phyloP scores from a whole-genome alignment of 2,329 filamentous ascomycete genomes.

The Phyllosticta citribraziliensis region DNA sequence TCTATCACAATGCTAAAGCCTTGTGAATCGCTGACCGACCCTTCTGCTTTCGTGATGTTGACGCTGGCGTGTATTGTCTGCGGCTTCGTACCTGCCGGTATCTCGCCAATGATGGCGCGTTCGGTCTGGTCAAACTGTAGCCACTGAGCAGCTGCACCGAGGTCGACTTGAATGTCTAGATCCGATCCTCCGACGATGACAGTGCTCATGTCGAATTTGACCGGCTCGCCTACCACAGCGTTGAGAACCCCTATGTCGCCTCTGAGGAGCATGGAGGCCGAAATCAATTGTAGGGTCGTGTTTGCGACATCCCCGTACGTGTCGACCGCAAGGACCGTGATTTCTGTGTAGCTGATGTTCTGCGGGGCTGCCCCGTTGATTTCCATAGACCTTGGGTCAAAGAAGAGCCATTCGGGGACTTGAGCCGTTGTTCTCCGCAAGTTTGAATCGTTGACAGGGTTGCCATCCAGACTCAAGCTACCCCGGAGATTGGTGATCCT shows the following conservation, averaged over 20 bases:
- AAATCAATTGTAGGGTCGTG: slow-evolving; percentile 42
- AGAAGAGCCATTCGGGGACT: slow-evolving; percentile 58
- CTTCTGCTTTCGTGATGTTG: slow-evolving; percentile 26
- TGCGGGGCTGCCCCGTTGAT: slow-evolving; percentile 56
- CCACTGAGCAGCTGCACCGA: slow-evolving; percentile 37
- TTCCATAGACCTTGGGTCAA: slow-evolving; percentile 52
- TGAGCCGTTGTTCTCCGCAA: slow-evolving; percentile 44
- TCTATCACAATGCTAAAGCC: slow-evolving; percentile 31
- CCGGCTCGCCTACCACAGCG: slow-evolving; percentile 36
- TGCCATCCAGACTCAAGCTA: slow-evolving; percentile 27
- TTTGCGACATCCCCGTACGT: slow-evolving; percentile 50
- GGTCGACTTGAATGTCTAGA: slow-evolving; percentile 29
- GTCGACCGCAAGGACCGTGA: slow-evolving; percentile 53
- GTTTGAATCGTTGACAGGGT: slow-evolving; percentile 37
- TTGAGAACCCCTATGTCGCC: slow-evolving; percentile 36
- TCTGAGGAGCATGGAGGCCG: slow-evolving; percentile 33
- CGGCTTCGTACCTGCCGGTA: slow-evolving; percentile 33
- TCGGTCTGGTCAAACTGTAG: slow-evolving; percentile 39
- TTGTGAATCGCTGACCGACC: slow-evolving; percentile 28
- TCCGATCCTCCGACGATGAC: slow-evolving; percentile 17
- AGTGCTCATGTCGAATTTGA: slow-evolving; percentile 29
- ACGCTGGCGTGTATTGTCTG: slow-evolving; percentile 34
- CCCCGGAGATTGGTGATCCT: slow-evolving; percentile 21
- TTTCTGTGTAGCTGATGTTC: slow-evolving; percentile 49
- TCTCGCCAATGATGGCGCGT: slow-evolving; percentile 38